A percentile compares a stretch with the other conserved stretches of the same genome.
These are phyloP conservation scores for Biscogniauxia mediterranea DNA, from an alignment of 2,329 filamentous ascomycete genomes.

Conservation along the genomic window DNA sequence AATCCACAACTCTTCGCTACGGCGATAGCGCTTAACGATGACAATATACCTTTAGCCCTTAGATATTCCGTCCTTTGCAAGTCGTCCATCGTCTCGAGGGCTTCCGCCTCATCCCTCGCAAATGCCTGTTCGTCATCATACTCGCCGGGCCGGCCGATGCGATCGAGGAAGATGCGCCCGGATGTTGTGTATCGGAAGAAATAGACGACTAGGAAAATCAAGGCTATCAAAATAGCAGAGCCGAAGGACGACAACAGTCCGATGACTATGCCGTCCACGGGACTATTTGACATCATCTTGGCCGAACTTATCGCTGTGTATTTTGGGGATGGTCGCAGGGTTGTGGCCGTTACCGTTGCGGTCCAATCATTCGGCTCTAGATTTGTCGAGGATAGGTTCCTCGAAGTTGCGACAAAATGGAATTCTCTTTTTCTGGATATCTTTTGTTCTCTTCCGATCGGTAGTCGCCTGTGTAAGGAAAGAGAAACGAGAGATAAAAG, in stretches of 20 bases:
- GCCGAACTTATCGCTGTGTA: conserved; percentile 7
- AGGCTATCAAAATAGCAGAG: conserved; percentile 78
- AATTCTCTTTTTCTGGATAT: too few relatives aligned
- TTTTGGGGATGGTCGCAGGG: conserved; percentile 13
- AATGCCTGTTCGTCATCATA: conserved; percentile 98
- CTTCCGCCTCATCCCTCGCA: conserved; percentile 88
- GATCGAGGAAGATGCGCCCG: conserved; percentile 88
- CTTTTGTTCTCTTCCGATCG: neutral
- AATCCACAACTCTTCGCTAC: conserved; percentile 1
- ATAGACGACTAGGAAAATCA: conserved; percentile 80
- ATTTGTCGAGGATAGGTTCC: conserved; percentile 26
- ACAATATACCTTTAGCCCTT: conserved; percentile 79
- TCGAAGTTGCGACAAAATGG: conserved; percentile 16
- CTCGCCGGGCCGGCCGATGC: conserved; percentile 89
- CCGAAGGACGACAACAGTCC: conserved; percentile 93
- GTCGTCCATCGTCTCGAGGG: conserved; percentile 93
- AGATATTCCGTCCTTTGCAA: conserved; percentile 86
- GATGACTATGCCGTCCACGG: conserved; percentile 78
- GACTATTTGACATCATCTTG: conserved; percentile 26
- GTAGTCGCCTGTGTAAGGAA: neutral
- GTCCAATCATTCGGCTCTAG: conserved; percentile 28
- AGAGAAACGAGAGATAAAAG: conserved; percentile 3
- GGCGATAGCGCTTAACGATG: conserved; percentile 4
- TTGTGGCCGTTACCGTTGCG: conserved; percentile 31
- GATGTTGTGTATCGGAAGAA: conserved; percentile 89